Evolutionary conservation across 768 basidiomycete genomes (phyloP), one percentile per base, ranked within the genome.

Genomic region (Lyophyllum shimeji): DNA sequence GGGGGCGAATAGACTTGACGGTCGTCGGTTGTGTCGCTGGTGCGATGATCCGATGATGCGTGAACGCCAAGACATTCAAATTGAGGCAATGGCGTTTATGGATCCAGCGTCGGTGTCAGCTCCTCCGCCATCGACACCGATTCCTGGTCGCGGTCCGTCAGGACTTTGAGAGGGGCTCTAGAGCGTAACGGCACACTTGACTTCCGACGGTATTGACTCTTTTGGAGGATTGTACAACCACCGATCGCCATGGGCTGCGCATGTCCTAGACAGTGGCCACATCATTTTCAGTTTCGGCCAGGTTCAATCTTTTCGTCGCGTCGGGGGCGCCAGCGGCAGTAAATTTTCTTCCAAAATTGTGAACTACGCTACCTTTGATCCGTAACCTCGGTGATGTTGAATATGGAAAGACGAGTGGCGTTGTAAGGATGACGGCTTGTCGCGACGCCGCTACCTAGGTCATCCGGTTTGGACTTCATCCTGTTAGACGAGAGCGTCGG

Each of bases 111-210:
- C 29, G 29, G 29, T 9, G 9, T 29, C 29, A 29, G 9, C 18
- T 25, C 7, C n/a, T 31, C 39, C 27, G 27, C 46, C n/a, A 25
- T 23, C 25, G 20, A 46, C 33, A 53, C 55, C 29, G 42, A 24
- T 44, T 44, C 31, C 48, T 34, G 4, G n/a, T 46, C 34, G 31
- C 42, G 46, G 42, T 49, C 46, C 40, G 23, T 34, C 40, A 39
- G 55, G 55, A 56, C 55, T 56, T 56, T 50, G 55, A n/a, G 55
- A 56, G 55, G 55, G 55, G 55, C 48, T 23, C 20, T 18, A 31
- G 9, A 15, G 33, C 12, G 42, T 40, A 43, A 33, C n/a, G 33
- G 52, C 40, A 27, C 24, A 23, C 15, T 46, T 53, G 33, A 53
- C 39, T 46, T 46, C 45, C 52, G 46, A 43, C 18, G 27, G 7